phyloP scores from a whole-genome alignment of 2,329 filamentous ascomycete genomes.

The Graphilbum sp. region DNA sequence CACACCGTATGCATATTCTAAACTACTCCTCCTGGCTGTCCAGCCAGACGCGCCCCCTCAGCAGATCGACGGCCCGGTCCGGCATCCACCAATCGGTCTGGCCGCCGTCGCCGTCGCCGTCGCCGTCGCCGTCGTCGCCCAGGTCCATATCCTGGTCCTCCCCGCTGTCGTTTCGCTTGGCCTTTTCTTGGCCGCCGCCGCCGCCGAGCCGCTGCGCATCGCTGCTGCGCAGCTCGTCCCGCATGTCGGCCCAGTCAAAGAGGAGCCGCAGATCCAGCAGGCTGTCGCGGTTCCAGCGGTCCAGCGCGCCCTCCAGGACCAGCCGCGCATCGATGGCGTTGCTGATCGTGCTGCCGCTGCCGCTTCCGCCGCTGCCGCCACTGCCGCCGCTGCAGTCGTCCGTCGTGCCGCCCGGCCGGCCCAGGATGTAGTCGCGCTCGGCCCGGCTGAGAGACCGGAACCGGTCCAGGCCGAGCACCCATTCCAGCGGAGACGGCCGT shows the following conservation, averaged over 20 bases:
- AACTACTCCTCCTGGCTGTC: slow-evolving; percentile 14
- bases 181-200: not conserved
- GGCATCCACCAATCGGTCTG: slow-evolving; percentile 34
- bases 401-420: slow-evolving; percentile 6
- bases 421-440: slow-evolving; percentile 48
- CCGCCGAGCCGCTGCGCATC: too few species aligned
- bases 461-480: slow-evolving; percentile 51
- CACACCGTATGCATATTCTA: not conserved
- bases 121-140: not conserved
- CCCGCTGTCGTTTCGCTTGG: not conserved
- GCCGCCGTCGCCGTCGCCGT: not conserved
- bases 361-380: slow-evolving; percentile 2
- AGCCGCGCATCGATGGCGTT: slow-evolving; percentile 53
- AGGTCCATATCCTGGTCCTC: not conserved
- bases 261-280: slow-evolving; percentile 33
- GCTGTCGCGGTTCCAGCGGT: slow-evolving; percentile 21
- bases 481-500: slow-evolving; percentile 46
- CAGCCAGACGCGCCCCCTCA: slow-evolving; percentile 39
- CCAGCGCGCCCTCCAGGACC: slow-evolving; percentile 38
- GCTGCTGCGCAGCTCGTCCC: slow-evolving; percentile 12
- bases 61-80: slow-evolving; percentile 34
- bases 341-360: slow-evolving; percentile 9
- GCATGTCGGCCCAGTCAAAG: slow-evolving; percentile 39
- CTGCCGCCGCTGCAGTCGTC: too few species aligned
- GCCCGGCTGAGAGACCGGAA: slow-evolving; percentile 41